These are phyloP conservation scores for Tilletia indica DNA, from an alignment of 1,284 basidiomycete species.

Conservation along the genomic window DNA sequence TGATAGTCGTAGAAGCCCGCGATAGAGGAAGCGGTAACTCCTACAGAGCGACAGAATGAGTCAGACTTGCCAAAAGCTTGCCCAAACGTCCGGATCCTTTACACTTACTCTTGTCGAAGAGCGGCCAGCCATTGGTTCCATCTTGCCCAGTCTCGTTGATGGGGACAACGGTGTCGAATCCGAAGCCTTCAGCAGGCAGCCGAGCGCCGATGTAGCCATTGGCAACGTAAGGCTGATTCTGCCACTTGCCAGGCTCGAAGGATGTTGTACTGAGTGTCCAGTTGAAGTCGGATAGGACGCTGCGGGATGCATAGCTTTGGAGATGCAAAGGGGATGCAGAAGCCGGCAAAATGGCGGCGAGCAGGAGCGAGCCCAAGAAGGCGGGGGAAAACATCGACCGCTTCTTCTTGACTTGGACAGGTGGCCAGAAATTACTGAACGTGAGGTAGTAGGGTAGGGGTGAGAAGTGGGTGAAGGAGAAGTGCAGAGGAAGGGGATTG, in stretches of 20 bases:
- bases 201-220: constrained; percentile 48
- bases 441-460: no score
- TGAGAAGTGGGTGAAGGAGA: no score
- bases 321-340: no score
- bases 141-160: constrained; percentile 7
- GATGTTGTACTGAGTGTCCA: constrained; percentile 8
- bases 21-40: constrained; percentile 28
- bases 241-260: neutral
- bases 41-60: constrained; percentile 13
- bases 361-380: no score
- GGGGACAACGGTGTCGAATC: constrained; percentile 20
- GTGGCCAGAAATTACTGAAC: no score
- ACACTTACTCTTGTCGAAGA: constrained; percentile 26
- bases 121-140: constrained; percentile 30
- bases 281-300: constrained; percentile 14
- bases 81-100: no score
- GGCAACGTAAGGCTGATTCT: constrained; percentile 36
- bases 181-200: constrained; percentile 37
- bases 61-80: neutral
- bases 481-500: no score
- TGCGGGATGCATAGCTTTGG: neutral
- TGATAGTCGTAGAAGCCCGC: constrained; percentile 46
- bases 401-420: no score
- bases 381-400: no score
- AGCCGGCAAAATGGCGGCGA: no score